Evolutionary conservation across 1,139 yeast species (phyloP).

Genomic region (Diutina mesorugosa): DNA sequence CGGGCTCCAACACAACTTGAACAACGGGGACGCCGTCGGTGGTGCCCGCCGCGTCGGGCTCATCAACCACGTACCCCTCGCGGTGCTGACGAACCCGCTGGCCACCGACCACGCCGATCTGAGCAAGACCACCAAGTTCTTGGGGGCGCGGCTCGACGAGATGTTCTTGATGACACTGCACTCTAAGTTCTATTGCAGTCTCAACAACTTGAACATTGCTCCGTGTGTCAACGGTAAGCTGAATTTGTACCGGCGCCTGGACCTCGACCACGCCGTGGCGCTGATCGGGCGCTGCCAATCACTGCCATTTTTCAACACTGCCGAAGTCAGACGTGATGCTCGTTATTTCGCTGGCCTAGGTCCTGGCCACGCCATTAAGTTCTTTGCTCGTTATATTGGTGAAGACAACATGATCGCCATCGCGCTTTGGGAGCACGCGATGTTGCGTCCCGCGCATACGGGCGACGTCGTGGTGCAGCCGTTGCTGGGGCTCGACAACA

Average conservation of each 20-base stretch:
- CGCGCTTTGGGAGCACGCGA: slow-evolving; percentile 62
- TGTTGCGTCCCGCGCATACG: slow-evolving; percentile 65
- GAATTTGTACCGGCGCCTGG: slow-evolving; percentile 60
- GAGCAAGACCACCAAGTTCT: neutral
- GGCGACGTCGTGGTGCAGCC: slow-evolving; percentile 79
- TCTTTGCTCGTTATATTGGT: slow-evolving; percentile 74
- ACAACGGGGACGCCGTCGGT: slow-evolving; percentile 24
- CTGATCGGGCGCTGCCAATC: slow-evolving; percentile 13
- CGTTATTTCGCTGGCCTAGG: slow-evolving; percentile 16
- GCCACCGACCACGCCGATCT: neutral
- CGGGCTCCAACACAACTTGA: slow-evolving; percentile 8
- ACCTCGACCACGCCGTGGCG: slow-evolving; percentile 52
- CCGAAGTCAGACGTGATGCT: slow-evolving; percentile 20
- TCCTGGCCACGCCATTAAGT: slow-evolving; percentile 43
- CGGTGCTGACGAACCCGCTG: slow-evolving; percentile 14
- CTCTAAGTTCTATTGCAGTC: slow-evolving; percentile 69
- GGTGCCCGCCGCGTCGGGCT: slow-evolving; percentile 22
- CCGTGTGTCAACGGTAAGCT: slow-evolving; percentile 95
- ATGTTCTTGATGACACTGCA: slow-evolving; percentile 78
- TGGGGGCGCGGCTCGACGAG: slow-evolving; percentile 43
- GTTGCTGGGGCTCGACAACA: slow-evolving; percentile 27
- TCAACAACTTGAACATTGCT: slow-evolving; percentile 65
- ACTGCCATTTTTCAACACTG: slow-evolving; percentile 20
- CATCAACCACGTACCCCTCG: slow-evolving; percentile 74
- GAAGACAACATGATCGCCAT: slow-evolving; percentile 92